Conservation (phyloP, 257 asterid genomes). For the Solanum microdontum region DNA sequence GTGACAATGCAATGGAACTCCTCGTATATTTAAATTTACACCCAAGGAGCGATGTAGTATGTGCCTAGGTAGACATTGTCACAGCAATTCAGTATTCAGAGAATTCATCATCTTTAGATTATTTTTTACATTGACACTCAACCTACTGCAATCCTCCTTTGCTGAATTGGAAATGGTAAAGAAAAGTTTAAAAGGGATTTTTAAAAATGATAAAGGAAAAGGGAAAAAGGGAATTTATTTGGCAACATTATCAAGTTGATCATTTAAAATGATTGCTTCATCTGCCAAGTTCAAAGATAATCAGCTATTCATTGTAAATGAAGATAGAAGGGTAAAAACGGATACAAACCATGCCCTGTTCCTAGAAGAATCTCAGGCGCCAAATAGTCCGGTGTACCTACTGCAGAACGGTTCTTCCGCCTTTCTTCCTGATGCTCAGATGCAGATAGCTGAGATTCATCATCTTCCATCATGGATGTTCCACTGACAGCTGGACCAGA, state of each 20-base stretch:
- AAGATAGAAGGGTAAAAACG: neutral
- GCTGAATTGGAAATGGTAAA: neutral
- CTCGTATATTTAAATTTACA: neutral
- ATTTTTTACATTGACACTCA: neutral
- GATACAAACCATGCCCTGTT: slow-evolving; percentile 90
- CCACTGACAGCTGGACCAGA: slow-evolving; percentile 95
- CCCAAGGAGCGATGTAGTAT: neutral
- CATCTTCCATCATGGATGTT: slow-evolving; percentile 88
- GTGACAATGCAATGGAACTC: neutral
- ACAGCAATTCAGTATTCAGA: neutral
- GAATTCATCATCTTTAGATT: neutral
- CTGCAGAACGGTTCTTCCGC: slow-evolving; percentile 93
- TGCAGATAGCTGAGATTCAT: slow-evolving; percentile 63
- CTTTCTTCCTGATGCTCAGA: slow-evolving; percentile 71
- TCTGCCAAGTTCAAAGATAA: neutral
- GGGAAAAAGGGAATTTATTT: neutral
- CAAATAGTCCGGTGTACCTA: slow-evolving; percentile 97
- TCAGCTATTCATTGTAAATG: neutral
- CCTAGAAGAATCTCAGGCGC: slow-evolving; percentile 99
- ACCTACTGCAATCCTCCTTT: neutral
- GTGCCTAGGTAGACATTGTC: neutral
- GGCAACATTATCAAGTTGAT: neutral
- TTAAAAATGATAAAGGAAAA: neutral
- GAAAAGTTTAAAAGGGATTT: neutral
- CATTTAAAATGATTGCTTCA: neutral